These are phyloP conservation scores for Pythium aquatile DNA, from an alignment of 352 stramenopile species.

Conservation along the genomic window DNA sequence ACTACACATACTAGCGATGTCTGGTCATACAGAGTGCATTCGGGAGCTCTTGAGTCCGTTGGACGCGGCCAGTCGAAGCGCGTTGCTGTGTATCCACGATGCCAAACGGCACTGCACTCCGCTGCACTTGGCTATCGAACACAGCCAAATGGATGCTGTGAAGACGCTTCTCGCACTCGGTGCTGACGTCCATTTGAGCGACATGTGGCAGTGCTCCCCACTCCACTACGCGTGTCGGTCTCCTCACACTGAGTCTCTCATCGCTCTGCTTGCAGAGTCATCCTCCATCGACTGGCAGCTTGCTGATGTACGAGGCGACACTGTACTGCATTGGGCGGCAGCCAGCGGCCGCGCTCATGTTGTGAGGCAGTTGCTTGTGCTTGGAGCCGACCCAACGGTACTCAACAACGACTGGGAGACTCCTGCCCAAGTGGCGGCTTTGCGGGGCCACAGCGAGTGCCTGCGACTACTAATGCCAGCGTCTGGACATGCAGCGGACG, in stretches of 20 bases:
- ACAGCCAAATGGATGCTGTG: slow-evolving; percentile 30
- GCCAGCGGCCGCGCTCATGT: slow-evolving; percentile 43
- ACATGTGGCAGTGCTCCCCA: slow-evolving; percentile 36
- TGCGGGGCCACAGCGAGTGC: slow-evolving; percentile 47
- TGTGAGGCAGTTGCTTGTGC: slow-evolving; percentile 37
- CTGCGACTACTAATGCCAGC: slow-evolving; percentile 36
- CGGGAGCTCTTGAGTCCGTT: slow-evolving; percentile 36
- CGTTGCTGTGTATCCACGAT: slow-evolving; percentile 8
- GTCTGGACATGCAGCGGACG: not conserved
- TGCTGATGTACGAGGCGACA: slow-evolving; percentile 63
- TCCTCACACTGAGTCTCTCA: slow-evolving; percentile 15
- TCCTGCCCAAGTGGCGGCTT: slow-evolving; percentile 45
- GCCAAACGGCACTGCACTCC: slow-evolving; percentile 28
- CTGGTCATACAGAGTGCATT: slow-evolving; percentile 52
- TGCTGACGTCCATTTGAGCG: slow-evolving; percentile 25
- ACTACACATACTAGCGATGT: slow-evolving; percentile 44
- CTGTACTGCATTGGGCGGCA: slow-evolving; percentile 63
- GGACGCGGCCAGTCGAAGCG: not conserved
- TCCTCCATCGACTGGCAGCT: slow-evolving; percentile 36
- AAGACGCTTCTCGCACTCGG: slow-evolving; percentile 31
- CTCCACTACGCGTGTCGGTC: slow-evolving; percentile 44
- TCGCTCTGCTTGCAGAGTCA: slow-evolving; percentile 30
- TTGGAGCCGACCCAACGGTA: slow-evolving; percentile 44
- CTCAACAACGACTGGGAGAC: slow-evolving; percentile 65
- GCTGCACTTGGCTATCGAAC: slow-evolving; percentile 42